Evolutionary conservation across 306 rosid genomes (phyloP).

Genomic region (Mimosa bimucronata): DNA sequence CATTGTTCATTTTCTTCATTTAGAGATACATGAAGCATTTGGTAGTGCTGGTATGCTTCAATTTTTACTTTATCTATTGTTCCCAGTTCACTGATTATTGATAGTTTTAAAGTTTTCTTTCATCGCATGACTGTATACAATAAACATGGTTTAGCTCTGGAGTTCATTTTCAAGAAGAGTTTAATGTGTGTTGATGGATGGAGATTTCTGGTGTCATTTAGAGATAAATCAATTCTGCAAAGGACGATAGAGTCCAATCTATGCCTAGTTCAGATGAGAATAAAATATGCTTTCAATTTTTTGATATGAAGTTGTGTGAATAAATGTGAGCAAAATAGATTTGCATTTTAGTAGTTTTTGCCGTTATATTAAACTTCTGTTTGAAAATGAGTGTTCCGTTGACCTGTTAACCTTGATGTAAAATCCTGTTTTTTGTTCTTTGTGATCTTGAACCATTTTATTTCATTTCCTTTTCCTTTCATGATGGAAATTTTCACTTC

Average conservation of each 20-base stretch:
- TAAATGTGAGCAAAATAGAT: constrained; percentile 26
- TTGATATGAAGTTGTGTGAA: constrained; percentile 16
- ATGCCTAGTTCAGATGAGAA: neutral
- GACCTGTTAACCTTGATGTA: constrained; percentile 27
- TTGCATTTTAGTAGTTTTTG: neutral
- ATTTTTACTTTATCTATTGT: constrained; percentile 27
- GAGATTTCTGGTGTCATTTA: constrained; percentile 8
- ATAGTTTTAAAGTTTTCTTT: constrained; percentile 1
- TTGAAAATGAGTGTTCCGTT: constrained; percentile 32
- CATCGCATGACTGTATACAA: constrained; percentile 12
- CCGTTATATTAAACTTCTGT: neutral
- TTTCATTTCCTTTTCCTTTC: constrained; percentile 14
- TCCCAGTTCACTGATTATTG: neutral
- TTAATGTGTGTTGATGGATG: constrained; percentile 22
- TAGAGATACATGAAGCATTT: constrained; percentile 93
- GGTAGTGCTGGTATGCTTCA: constrained; percentile 80
- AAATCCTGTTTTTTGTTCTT: constrained; percentile 10
- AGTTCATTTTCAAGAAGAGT: neutral
- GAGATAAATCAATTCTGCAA: constrained; percentile 28
- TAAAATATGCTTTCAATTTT: constrained; percentile 10
- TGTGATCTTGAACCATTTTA: constrained; percentile 8
- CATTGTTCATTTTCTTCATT: constrained; percentile 78
- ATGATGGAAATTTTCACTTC: constrained; percentile 5
- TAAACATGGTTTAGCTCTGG: neutral
- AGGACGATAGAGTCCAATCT: neutral